Base-by-base conservation (phyloP, 345 rosid genomes). In the Gossypium ekmanianum region DNA sequence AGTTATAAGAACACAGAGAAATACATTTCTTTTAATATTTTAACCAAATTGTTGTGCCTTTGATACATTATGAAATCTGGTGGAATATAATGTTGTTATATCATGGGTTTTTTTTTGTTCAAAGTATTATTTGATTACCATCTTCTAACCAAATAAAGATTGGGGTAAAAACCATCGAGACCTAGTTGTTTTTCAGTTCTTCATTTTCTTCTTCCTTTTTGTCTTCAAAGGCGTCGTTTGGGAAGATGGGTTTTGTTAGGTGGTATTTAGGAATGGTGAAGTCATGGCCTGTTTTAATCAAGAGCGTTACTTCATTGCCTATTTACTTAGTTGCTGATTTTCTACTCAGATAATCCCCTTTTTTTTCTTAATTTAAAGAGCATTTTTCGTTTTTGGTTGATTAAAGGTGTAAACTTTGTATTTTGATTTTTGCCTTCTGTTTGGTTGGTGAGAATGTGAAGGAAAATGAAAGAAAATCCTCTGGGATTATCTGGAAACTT, bases 211-310 rank as follows among this genome's bases (percentile, higher is more conserved):
- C 85, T 14, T 79, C 86, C 34, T 62, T 68, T 61, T 79, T 82
- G 2, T 63, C 86, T 14, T 73, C 83, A 3, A 52, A 79, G 34
- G 76, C 81, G 16, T 62, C 84, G 63, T 61, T 83, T 54, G 27
- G 79, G 17, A 86, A 76, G 72, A 54, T 83, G 7, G 88, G 92
- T 44, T 84, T 95, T 64, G 82, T 95, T 20, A 87, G 89, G 0
- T 93, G 98, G 99, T 91, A 95, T 79, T 75, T 95, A 84, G 88
- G 85, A 11, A 88, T 88, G 97, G 84, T 95, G 22, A 88, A 93
- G 85, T 82, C 98, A 0, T 69, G 93, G 22, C 97, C 99, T 34
- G 71, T 95, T 82, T 66, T 93, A 12, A 91, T 97, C 1, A 95
- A 95, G 83, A 89, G 94, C 41, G 57, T 84, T 71, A 90, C 97